Base-by-base conservation (phyloP, 164 flowering plant species). In the Annona squamosa region DNA sequence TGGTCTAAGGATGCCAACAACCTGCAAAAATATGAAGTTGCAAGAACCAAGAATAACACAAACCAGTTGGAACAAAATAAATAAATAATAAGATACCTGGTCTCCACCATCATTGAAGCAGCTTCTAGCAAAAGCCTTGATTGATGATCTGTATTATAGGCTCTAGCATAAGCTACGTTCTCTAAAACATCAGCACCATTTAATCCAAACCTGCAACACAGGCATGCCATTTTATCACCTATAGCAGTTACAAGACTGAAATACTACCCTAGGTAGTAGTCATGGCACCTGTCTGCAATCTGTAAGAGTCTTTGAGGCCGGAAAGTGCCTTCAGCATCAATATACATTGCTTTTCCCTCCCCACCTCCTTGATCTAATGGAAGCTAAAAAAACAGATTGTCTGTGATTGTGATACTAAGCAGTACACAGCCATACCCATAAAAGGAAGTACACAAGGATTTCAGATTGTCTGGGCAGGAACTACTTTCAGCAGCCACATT, bases 291-390 rank as follows among this genome's bases (percentile, higher is more conserved):
- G 65, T 94, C 97, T 2, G 99, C 99, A 79, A 94, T 94, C 69
- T 94, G 95, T 72, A 94, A 74, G 72, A 94, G 95, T 72, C 97
- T 87, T 69, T 91, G 95, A 48, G 97, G 99, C 79, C 99, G 91
- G 81, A 94, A 94, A 75, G 97, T 90, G 16, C 99, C 99, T 81
- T 94, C 99, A 1, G 97, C 99, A 80, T 94, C 98, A 65, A 94
- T 94, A 76, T 94, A 92, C 96, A 94, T 87, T 69, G 98, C 97
- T 78, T 94, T 94, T 67, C 99, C 99, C 73, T 92, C 97, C 44
- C 98, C 98, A 66, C 97, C 99, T 44, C 99, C 99, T 87, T 94
- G 97, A 80, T 94, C 99, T 71, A 94, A 70, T n/a, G 99, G 97
- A 80, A 94, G 97, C 99, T 94, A 88, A 78, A 79, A 84, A 5